Evolutionary conservation across 768 basidiomycete species (phyloP), one percentile per base, ranked within the genome.

Genomic region (Terana coerulea): DNA sequence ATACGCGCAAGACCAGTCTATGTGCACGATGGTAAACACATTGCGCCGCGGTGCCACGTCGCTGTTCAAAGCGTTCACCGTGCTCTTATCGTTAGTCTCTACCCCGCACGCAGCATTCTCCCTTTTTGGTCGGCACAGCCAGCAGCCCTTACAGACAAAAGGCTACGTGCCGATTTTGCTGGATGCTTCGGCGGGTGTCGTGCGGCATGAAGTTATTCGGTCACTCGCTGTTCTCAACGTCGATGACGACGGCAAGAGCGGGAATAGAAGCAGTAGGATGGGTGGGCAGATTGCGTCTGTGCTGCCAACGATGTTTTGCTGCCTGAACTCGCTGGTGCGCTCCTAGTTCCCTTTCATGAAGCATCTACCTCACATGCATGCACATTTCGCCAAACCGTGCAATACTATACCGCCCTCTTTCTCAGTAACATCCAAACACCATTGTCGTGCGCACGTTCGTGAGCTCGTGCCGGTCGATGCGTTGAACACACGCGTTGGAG

Each of bases 401-500:
- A 37, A 40, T 21, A 4, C 39, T 19, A 8, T 8, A 10, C 21
- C 5, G 17, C 25, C 21, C 25, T 22, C 39, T 24, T 9, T 10
- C 19, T 22, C 8, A 24, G 12, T 19, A 8, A 8, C 3, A 21
- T 24, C 5, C 9, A 5, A 40, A 5, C 25, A 19, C 8, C 9
- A 21, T 40, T 3, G 39, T 40, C 21, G 17, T 10, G 5, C 39
- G 19, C 11, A 40, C 5, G 7, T 8, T 47, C 5, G 30, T 14
- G 35, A 68, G 74, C 67, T 77, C 1, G 73, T 74, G 0, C 57
- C 76, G n/a, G 54, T 59, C 6, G 74, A 73, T 22, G 71, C 65
- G 0, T 71, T 70, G 7, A 68, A 75, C 29, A 72, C 69, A 5
- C 56, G 72, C 10, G 71, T 76, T 5, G 75, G 75, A 7, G 74